These are phyloP conservation scores for Avena sativa DNA, from an alignment of 176 grass and related monocot species.

Conservation along the genomic window DNA sequence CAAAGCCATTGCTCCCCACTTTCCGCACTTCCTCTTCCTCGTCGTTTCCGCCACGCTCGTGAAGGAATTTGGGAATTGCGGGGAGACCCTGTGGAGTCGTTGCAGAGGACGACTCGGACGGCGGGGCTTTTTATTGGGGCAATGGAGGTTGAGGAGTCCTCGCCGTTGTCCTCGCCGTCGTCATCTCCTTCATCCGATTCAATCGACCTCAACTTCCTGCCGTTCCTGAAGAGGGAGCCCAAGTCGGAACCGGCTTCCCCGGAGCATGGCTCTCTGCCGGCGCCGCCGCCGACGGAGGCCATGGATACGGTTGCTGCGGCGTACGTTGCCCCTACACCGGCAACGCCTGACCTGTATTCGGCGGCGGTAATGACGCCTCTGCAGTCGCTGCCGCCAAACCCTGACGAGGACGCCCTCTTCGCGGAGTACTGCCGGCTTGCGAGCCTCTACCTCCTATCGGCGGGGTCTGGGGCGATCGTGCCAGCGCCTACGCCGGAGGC, in stretches of 20 bases:
- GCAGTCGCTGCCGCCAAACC: constrained; percentile 54
- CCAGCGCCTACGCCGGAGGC: constrained; percentile 47
- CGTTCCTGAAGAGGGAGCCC: constrained; percentile 60
- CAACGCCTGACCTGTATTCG: constrained; percentile 46
- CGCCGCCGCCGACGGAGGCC: constrained; percentile 22
- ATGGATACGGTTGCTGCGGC: constrained; percentile 2
- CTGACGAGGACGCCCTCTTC: constrained; percentile 70
- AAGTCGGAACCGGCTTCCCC: constrained; percentile 57
- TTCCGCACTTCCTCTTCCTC: neutral
- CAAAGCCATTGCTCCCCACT: constrained; percentile 1
- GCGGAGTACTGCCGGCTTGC: constrained; percentile 74
- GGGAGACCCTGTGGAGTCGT: neutral
- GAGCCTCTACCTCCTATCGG: constrained; percentile 55
- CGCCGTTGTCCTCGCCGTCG: constrained; percentile 37
- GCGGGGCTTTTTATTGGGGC: neutral
- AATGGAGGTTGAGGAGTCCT: constrained; percentile 49
- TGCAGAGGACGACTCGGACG: neutral
- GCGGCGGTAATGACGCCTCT: constrained; percentile 60
- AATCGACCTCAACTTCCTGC: constrained; percentile 65
- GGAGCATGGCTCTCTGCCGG: constrained; percentile 58
- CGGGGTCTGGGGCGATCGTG: constrained; percentile 43
- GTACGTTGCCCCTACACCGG: neutral
- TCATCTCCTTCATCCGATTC: constrained; percentile 53
- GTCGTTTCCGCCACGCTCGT: constrained; percentile 4
- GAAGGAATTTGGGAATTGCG: constrained; percentile 27